Percentiles rank a stretch among this genome's conserved stretches.
Evolutionary conservation across 176 grass and related monocot species (phyloP).

Genomic region (Pharus latifolius): DNA sequence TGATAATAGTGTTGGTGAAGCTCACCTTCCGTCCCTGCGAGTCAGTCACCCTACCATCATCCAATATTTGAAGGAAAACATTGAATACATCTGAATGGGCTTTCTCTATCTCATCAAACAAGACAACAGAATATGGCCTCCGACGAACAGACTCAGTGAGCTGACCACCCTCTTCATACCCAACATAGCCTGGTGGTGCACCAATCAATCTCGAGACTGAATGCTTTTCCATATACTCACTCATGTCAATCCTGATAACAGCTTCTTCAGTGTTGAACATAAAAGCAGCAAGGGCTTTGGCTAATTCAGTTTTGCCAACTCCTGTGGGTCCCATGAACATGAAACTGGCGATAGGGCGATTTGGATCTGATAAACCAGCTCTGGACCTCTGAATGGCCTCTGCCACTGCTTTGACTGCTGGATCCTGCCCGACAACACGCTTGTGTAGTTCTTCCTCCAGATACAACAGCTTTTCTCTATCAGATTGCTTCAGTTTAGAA

Average conservation of each 20-base stretch:
- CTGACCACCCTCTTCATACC: conserved; percentile 97
- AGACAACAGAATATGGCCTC: conserved; percentile 74
- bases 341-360: conserved; percentile 96
- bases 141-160: conserved; percentile 79
- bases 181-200: conserved; percentile 89
- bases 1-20: conserved; percentile 85
- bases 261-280: conserved; percentile 99
- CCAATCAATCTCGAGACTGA: conserved; percentile 93
- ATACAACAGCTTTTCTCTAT: conserved; percentile 84
- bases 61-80: conserved; percentile 92
- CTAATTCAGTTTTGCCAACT: conserved; percentile 97
- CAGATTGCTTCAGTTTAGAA: conserved; percentile 93
- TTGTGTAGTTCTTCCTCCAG: conserved; percentile 93
- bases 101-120: conserved; percentile 99
- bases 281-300: conserved; percentile 84
- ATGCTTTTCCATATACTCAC: conserved; percentile 99
- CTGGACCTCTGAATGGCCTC: conserved; percentile 99
- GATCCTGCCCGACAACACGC: conserved; percentile 91
- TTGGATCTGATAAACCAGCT: conserved; percentile 89
- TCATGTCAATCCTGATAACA: conserved; percentile 99
- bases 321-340: conserved; percentile 99
- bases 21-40: conserved; percentile 88
- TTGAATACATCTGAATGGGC: conserved; percentile 98
- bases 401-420: conserved; percentile 84
- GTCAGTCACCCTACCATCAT: conserved; percentile 92